Evolutionary conservation across 208 protist genomes (phyloP).

Genomic region (Trypanosoma scelopori): DNA sequence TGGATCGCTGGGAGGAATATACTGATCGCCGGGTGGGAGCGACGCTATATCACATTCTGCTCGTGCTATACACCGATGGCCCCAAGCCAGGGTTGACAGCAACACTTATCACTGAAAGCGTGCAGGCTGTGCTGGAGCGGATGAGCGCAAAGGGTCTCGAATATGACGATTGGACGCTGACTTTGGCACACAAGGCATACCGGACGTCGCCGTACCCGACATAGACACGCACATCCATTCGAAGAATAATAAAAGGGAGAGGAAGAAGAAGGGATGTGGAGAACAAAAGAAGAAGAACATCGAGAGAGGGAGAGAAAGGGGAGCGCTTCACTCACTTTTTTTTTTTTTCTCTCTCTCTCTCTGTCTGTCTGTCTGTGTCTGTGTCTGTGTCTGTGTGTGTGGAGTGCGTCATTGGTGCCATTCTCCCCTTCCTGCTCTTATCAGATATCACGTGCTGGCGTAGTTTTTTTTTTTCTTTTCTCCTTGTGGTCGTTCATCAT

Average conservation of each 20-base stretch:
- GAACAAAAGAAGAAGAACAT: not conserved
- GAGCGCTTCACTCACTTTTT: too few species aligned
- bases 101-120: conserved; percentile 22
- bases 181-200: conserved; percentile 24
- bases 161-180: conserved; percentile 30
- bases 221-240: not conserved
- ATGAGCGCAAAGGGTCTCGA: conserved; percentile 22
- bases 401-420: too few species aligned
- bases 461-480: too few species aligned
- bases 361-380: too few species aligned
- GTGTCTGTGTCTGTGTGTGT: too few species aligned
- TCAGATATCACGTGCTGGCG: too few species aligned
- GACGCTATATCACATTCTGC: conserved; percentile 21
- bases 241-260: not conserved
- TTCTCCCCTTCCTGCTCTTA: too few species aligned
- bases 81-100: conserved; percentile 14
- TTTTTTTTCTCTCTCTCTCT: too few species aligned
- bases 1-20: conserved; percentile 20
- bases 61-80: conserved; percentile 23
- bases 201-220: conserved; percentile 17
- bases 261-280: not conserved
- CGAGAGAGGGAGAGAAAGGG: not conserved
- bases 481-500: too few species aligned
- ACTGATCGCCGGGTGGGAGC: conserved; percentile 5
- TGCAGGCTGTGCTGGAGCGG: conserved; percentile 20